Evolutionary conservation across 1,139 yeast genomes (phyloP), one percentile per base, ranked within the genome.

Genomic region (Saccharomyces hybrid): DNA sequence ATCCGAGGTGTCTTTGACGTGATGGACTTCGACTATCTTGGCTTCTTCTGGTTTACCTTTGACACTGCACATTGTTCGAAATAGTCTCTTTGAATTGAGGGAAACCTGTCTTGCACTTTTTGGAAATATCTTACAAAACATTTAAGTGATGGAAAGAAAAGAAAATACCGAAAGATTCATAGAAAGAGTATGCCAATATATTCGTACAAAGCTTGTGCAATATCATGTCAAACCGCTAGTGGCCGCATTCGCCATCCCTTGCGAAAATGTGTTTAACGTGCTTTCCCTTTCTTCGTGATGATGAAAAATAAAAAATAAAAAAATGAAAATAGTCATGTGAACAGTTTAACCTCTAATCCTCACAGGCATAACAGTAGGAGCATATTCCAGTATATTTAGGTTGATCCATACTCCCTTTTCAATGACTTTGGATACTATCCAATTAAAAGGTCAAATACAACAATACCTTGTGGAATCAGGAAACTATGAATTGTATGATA

Each of bases 381-480:
- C n/a, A 3, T 7, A 38, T 4, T 38, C 13, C 11, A 13, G 20
- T 20, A 20, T 20, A 20, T 20, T 20, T 20, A 20, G 20, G 20
- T 20, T 20, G 20, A 20, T 20, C 20, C 20, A 20, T 20, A 20
- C 20, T 20, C 20, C 20, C 20, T 20, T 20, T 20, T 20, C 20
- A 20, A 38, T 38, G n/a, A 38, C 44, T 20, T 9, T 38, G 44
- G 44, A 38, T 38, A 20, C 44, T 38, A 7, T n/a, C 3, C 23
- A 38, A 77, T 55, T 86, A 47, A 82, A 81, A 66, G 75, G 82
- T 7, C 81, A 82, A 65, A 84, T 87, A 50, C 89, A 86, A 64
- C 81, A 82, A 56, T 84, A 83, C 63, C 77, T 89, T 49, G 82
- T 88, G 4, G 79, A 85, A 47, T 80, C 90, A 28, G 97, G 97